Percentiles rank a stretch among this genome's conserved stretches.
These are phyloP conservation scores for Lanmaoa rubissima DNA, from an alignment of 768 basidiomycete genomes.

Conservation along the genomic window DNA sequence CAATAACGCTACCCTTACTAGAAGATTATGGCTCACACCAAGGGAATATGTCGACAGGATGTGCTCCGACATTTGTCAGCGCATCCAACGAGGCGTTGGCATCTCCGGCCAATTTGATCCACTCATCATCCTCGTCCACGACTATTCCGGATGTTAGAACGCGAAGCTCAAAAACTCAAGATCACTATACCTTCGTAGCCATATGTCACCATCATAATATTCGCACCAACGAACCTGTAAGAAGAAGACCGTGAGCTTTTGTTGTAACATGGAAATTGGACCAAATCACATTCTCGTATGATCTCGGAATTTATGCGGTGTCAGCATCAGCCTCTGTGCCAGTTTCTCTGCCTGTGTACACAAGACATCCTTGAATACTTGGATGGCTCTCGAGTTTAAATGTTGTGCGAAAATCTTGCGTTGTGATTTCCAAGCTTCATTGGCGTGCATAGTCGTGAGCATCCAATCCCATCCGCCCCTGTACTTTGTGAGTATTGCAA, in stretches of 20 bases:
- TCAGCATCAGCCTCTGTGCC: background rate
- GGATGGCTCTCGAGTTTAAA: background rate
- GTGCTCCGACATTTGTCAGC: conserved; percentile 3
- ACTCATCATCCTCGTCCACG: conserved; percentile 1
- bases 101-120: conserved; percentile 4
- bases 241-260: too few species aligned
- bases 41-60: conserved; percentile 8
- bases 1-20: background rate
- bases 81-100: conserved; percentile 2
- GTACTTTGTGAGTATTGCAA: background rate
- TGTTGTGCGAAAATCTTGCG: conserved; percentile 4
- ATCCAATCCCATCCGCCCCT: conserved; percentile 11
- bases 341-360: background rate
- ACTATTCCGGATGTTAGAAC: background rate
- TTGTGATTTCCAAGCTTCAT: background rate
- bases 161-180: background rate
- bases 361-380: background rate
- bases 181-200: conserved; percentile 1
- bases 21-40: background rate
- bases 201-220: conserved; percentile 6
- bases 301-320: background rate
- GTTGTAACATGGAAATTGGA: background rate
- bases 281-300: background rate
- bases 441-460: background rate
- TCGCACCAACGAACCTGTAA: background rate